Percentiles rank a stretch among this genome's conserved stretches.
phyloP scores from a whole-genome alignment of 2,329 filamentous ascomycete genomes.

The Pseudocercospora eumusae region DNA sequence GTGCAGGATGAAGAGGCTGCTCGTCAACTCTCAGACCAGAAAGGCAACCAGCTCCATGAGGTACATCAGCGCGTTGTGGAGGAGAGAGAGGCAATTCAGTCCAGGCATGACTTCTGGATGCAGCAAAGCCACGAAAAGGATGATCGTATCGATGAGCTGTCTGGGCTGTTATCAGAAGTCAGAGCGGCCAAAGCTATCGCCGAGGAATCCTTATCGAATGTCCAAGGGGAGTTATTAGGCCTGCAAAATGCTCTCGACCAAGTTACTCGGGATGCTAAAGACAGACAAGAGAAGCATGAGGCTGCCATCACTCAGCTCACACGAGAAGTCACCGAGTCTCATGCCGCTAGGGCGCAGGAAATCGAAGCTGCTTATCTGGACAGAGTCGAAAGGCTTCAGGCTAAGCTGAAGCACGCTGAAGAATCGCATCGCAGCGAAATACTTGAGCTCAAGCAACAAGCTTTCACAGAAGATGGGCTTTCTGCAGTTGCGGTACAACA shows the following conservation, averaged over 20 bases:
- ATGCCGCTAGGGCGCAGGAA: conserved; percentile 1
- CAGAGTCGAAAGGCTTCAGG: neutral
- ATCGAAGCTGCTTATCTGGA: conserved; percentile 16
- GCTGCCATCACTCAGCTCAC: conserved; percentile 18
- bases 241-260: conserved; percentile 30
- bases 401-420: neutral
- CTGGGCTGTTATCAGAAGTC: conserved; percentile 11
- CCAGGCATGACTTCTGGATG: conserved; percentile 9
- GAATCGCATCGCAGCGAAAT: conserved; percentile 3
- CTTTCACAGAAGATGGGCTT: conserved; percentile 1
- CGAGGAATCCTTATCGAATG: conserved; percentile 12
- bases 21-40: conserved; percentile 12
- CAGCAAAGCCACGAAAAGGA: conserved; percentile 22
- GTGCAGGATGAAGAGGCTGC: conserved; percentile 20
- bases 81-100: conserved; percentile 14
- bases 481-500: conserved; percentile 12
- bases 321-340: conserved; percentile 13
- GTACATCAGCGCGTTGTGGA: conserved; percentile 13
- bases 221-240: conserved; percentile 11
- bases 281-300: conserved; percentile 24
- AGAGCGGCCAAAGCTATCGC: conserved; percentile 7
- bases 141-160: conserved; percentile 29
- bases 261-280: conserved; percentile 25
- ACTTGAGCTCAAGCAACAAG: conserved; percentile 6
- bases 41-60: conserved; percentile 17